These are phyloP conservation scores for Emydomyces testavorans DNA, from an alignment of 2,329 filamentous ascomycete species.

Conservation along the genomic window DNA sequence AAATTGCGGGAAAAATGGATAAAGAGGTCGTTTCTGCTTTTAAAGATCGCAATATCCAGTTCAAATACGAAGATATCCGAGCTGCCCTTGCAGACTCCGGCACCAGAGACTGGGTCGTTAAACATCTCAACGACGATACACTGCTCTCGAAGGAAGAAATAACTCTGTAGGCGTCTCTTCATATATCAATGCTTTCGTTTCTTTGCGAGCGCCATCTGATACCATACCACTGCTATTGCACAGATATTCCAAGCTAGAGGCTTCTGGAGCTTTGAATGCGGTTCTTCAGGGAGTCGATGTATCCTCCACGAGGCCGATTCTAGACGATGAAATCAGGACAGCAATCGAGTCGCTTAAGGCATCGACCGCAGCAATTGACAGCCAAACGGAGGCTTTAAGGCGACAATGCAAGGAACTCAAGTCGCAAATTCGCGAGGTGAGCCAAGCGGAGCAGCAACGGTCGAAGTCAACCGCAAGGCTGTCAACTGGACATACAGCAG, in stretches of 20 bases:
- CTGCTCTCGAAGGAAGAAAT: conserved; percentile 33
- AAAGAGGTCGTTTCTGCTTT: conserved; percentile 22
- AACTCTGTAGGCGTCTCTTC: conserved; percentile 23
- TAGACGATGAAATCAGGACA: conserved; percentile 30
- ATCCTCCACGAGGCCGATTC: conserved; percentile 27
- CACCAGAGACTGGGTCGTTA: conserved; percentile 25
- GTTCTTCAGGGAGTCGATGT: conserved; percentile 23
- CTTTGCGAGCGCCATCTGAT: not conserved
- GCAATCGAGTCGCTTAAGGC: conserved; percentile 28
- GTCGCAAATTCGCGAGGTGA: conserved; percentile 20
- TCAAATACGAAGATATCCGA: conserved; percentile 23
- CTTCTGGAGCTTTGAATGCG: conserved; percentile 22
- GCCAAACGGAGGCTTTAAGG: conserved; percentile 26
- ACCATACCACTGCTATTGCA: not conserved
- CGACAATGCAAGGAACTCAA: conserved; percentile 26
- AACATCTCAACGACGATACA: conserved; percentile 26
- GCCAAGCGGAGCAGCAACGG: conserved; percentile 20
- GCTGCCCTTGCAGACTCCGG: conserved; percentile 21
- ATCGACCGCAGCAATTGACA: conserved; percentile 28
- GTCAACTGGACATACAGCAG: conserved; percentile 27
- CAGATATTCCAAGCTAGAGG: conserved; percentile 29
- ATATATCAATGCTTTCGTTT: not conserved
- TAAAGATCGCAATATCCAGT: conserved; percentile 24
- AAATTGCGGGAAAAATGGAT: conserved; percentile 9
- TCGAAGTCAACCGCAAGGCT: conserved; percentile 23